Base-by-base conservation (phyloP, 2,329 filamentous ascomycete species). In the Tolypocladium tundrense region DNA sequence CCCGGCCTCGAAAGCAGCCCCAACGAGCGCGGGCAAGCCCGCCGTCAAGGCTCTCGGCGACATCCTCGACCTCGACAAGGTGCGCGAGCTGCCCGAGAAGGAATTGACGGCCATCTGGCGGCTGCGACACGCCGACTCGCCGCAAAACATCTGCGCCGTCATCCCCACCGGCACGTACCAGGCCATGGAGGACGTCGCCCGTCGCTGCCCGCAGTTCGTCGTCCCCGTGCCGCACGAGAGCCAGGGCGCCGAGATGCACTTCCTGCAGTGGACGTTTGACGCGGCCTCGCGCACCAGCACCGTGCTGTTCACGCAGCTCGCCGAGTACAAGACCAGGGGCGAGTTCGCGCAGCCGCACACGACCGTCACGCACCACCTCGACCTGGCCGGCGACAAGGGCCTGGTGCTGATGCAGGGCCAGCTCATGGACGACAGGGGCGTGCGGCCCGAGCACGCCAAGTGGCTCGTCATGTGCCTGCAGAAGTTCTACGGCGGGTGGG, bases 261-360 rank as follows among this genome's bases (percentile, higher is more conserved):
- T 96, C 72, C 75, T 99, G 61, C 93, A 99, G 74, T 99, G 95
- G 91, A 89, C 88, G 0, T 97, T 96, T 73, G 92, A 96, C 60
- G 75, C 73, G 27, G 76, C 76, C 58, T 81, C 79, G 21, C 75
- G 80, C 60, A 87, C 85, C 4, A 84, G 82, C 59, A 90, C 88
- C 0, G 87, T 97, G 7, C 85, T 99, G 40, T 97, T 99, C 75
- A 99, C 94, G 0, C 89, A 94, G 68, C 80, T 99, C 39, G 93
- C 90, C 19, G 91, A 97, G 70, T 99, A 88, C 77, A 97, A 97
- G 79, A 76, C 90, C 59, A 82, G 93, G 55, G 92, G 92, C 55
- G 90, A 96, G 72, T 99, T 86, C 69, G 91, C 91, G 51, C 85
- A 88, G 72, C 92, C 94, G 53, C 94, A 99, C 69, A 99, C 94